Evolutionary conservation across 1,284 basidiomycete species (phyloP).

Genomic region (Trichosporon ovoides): DNA sequence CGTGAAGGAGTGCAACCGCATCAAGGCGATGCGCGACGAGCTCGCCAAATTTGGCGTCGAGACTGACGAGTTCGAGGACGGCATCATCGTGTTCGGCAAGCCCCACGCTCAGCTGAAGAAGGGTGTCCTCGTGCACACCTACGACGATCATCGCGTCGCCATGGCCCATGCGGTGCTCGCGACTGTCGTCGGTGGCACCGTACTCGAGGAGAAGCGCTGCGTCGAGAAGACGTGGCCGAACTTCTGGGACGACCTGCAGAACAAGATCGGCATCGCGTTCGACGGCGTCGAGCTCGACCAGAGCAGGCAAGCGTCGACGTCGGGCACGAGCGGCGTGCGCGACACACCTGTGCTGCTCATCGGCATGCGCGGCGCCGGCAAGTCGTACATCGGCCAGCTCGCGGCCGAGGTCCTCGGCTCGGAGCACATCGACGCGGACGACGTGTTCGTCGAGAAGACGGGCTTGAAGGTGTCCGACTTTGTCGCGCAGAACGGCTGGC

Average conservation of each 20-base stretch:
- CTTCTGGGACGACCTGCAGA: conserved; percentile 98
- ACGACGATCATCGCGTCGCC: conserved; percentile 96
- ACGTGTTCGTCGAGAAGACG: conserved; percentile 65
- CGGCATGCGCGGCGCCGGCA: conserved; percentile 96
- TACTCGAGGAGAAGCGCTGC: conserved; percentile 93
- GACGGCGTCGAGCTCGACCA: conserved; percentile 69
- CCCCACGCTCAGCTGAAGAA: conserved; percentile 60
- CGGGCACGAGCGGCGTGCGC: conserved; percentile 39
- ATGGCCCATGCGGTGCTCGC: conserved; percentile 96
- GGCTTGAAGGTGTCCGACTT: conserved; percentile 65
- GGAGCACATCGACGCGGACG: conserved; percentile 82
- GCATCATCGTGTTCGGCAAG: conserved; percentile 81
- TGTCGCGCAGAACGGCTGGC: conserved; percentile 72
- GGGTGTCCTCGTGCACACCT: conserved; percentile 81
- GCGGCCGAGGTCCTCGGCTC: conserved; percentile 71
- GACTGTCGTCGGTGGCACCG: conserved; percentile 65
- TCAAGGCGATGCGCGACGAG: conserved; percentile 93
- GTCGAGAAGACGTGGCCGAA: conserved; percentile 99
- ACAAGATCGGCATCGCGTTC: conserved; percentile 85
- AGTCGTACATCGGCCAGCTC: conserved; percentile 79
- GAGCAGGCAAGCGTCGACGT: conserved; percentile 47
- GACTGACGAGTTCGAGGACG: conserved; percentile 87
- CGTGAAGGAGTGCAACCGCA: conserved; percentile 97
- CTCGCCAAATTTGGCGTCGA: conserved; percentile 92
- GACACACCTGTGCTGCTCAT: conserved; percentile 71